phyloP scores from a whole-genome alignment of 805 yeast genomes.

The Sungouiozyma intestinalis region DNA sequence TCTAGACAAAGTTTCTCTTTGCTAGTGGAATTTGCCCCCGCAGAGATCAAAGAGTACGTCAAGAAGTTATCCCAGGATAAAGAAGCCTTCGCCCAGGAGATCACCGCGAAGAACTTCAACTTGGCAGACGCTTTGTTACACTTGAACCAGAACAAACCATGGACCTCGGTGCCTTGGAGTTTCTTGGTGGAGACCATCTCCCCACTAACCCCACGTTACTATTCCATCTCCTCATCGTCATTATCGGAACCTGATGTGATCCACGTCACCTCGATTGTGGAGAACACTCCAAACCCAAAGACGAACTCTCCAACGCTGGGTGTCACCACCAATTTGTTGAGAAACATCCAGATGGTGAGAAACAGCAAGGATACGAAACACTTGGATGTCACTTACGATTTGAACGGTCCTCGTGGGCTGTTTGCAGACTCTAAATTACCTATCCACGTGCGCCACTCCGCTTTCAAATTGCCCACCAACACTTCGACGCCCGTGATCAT shows the following conservation, averaged over 20 bases:
- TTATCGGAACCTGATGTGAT: constrained; percentile 61
- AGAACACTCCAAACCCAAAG: constrained; percentile 36
- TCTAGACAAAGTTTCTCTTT: constrained; percentile 77
- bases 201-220: constrained; percentile 86
- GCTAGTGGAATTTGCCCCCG: constrained; percentile 78
- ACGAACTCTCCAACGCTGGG: constrained; percentile 38
- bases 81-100: constrained; percentile 51
- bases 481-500: constrained; percentile 75
- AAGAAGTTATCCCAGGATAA: constrained; percentile 54
- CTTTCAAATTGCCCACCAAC: constrained; percentile 85
- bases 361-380: constrained; percentile 29
- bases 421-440: constrained; percentile 51
- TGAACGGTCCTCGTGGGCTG: constrained; percentile 74
- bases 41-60: constrained; percentile 33
- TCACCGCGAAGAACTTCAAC: constrained; percentile 53
- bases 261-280: constrained; percentile 89
- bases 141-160: constrained; percentile 54
- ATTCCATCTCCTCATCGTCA: constrained; percentile 90
- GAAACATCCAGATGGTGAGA: constrained; percentile 54
- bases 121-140: constrained; percentile 61
- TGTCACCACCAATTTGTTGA: constrained; percentile 82
- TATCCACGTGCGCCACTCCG: constrained; percentile 87
- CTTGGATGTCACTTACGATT: constrained; percentile 48
- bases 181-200: constrained; percentile 74
- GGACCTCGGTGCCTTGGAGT: constrained; percentile 74